Conservation (phyloP, 2,329 filamentous ascomycete genomes). For the Neofusicoccum ribis region DNA sequence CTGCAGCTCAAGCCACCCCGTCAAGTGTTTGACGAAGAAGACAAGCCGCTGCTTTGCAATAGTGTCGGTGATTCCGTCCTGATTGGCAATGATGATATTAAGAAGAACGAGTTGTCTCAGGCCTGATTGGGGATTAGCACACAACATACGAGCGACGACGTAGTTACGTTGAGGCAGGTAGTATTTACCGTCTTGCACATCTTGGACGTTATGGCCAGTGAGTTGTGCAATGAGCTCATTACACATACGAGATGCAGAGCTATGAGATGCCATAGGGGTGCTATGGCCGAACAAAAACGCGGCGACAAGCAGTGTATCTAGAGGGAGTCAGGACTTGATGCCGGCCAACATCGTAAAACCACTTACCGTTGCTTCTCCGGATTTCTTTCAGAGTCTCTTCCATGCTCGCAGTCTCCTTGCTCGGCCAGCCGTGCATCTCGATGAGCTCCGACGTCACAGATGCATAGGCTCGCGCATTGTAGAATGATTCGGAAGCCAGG, state of each 20-base stretch:
- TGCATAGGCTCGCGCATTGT: slow-evolving; percentile 42
- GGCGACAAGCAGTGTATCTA: slow-evolving; percentile 49
- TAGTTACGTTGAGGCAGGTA: slow-evolving; percentile 14
- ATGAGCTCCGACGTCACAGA: slow-evolving; percentile 40
- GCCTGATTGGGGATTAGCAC: slow-evolving; percentile 29
- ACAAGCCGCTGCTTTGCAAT: slow-evolving; percentile 69
- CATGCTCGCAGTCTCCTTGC: slow-evolving; percentile 34
- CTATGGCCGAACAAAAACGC: slow-evolving; percentile 52
- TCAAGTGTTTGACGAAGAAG: slow-evolving; percentile 78
- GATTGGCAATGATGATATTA: slow-evolving; percentile 54
- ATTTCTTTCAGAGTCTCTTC: slow-evolving; percentile 38
- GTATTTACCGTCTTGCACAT: slow-evolving; percentile 42
- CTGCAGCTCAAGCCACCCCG: slow-evolving; percentile 64
- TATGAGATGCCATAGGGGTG: slow-evolving; percentile 49
- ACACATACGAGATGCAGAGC: slow-evolving; percentile 53
- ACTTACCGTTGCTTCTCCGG: slow-evolving; percentile 23
- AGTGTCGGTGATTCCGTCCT: slow-evolving; percentile 49
- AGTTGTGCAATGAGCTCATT: slow-evolving; percentile 62
- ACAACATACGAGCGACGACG: background rate
- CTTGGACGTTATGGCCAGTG: slow-evolving; percentile 54
- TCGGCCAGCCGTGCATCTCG: slow-evolving; percentile 44
- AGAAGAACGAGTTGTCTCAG: slow-evolving; percentile 54
- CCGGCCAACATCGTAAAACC: background rate
- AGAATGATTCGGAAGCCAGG: slow-evolving; percentile 39
- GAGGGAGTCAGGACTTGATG: background rate